Conservation (phyloP, 2,329 filamentous ascomycete species). For the Cladobotryum protrusum region DNA sequence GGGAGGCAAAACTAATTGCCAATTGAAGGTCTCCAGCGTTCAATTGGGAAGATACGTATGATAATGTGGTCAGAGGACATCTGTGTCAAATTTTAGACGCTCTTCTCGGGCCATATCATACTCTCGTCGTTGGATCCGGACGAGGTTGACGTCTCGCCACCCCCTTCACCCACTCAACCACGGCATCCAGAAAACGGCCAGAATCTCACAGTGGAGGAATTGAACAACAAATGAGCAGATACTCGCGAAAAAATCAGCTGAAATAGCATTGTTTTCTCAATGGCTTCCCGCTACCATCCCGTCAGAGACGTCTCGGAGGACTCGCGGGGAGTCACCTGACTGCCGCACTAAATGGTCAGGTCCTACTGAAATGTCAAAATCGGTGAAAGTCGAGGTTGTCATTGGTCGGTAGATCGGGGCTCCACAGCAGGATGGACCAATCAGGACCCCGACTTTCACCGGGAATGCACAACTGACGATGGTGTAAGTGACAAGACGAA, state of each 20-base stretch:
- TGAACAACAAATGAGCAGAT: background rate
- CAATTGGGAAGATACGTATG: too few species aligned
- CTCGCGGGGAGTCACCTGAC: conserved; percentile 20
- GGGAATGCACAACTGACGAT: conserved; percentile 27
- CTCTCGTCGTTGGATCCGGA: too few species aligned
- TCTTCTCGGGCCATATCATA: too few species aligned
- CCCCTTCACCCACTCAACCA: background rate
- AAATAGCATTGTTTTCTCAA: conserved; percentile 6
- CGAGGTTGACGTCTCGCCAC: too few species aligned
- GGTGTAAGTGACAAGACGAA: conserved; percentile 31
- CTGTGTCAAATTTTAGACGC: too few species aligned
- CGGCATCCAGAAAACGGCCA: background rate
- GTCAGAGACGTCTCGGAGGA: conserved; percentile 8
- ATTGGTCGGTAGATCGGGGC: conserved; percentile 24
- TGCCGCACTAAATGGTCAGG: conserved; percentile 3
- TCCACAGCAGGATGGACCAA: conserved; percentile 19
- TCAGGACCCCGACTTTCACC: conserved; percentile 23
- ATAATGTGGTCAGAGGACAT: too few species aligned
- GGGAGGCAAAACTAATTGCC: too few species aligned
- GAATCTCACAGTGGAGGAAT: background rate
- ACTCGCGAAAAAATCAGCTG: conserved; percentile 6
- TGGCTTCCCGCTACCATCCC: conserved; percentile 5
- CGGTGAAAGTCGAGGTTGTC: conserved; percentile 25
- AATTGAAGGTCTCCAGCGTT: too few species aligned
- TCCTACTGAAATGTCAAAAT: conserved; percentile 18